Conservation (phyloP, 2,329 filamentous ascomycete species). For the Aspergillus versicolor region DNA sequence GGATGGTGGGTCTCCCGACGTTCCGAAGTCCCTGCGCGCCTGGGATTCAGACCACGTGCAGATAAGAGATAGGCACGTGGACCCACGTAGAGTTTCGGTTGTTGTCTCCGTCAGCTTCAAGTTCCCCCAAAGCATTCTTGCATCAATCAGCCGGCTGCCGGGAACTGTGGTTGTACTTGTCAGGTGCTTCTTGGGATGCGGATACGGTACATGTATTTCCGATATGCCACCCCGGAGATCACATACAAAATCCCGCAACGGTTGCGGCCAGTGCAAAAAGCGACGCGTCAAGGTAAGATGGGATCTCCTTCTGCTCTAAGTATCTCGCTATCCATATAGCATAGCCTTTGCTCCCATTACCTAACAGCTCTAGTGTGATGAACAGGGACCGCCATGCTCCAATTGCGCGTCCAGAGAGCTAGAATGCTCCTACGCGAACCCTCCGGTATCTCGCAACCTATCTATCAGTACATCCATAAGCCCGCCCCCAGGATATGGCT, state of each 20-base stretch:
- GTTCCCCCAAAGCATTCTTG: not conserved
- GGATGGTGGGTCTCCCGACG: too few relatives aligned
- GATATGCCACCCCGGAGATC: slow-evolving; percentile 39
- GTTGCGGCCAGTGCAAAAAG: slow-evolving; percentile 43
- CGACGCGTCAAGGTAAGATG: slow-evolving; percentile 41
- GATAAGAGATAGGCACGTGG: not conserved
- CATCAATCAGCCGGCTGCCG: not conserved
- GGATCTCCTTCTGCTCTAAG: not conserved
- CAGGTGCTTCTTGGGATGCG: not conserved
- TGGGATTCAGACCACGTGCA: not conserved
- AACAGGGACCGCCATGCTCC: slow-evolving; percentile 39
- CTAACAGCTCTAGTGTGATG: slow-evolving; percentile 35
- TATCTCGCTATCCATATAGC: too few relatives aligned
- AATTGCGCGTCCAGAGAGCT: slow-evolving; percentile 40
- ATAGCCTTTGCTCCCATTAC: not conserved
- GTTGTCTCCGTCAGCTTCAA: not conserved
- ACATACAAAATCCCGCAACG: slow-evolving; percentile 45
- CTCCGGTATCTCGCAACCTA: slow-evolving; percentile 16
- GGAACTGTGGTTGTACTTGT: not conserved
- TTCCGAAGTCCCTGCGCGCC: too few relatives aligned
- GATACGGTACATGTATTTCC: not conserved
- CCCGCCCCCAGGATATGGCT: slow-evolving; percentile 3
- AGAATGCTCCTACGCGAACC: slow-evolving; percentile 30
- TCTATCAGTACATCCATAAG: slow-evolving; percentile 5
- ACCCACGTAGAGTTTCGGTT: not conserved